Evolutionary conservation across 2,329 filamentous ascomycete species (phyloP), one percentile per base, ranked within the genome.

Genomic region (Arthrobotrys megalospora): DNA sequence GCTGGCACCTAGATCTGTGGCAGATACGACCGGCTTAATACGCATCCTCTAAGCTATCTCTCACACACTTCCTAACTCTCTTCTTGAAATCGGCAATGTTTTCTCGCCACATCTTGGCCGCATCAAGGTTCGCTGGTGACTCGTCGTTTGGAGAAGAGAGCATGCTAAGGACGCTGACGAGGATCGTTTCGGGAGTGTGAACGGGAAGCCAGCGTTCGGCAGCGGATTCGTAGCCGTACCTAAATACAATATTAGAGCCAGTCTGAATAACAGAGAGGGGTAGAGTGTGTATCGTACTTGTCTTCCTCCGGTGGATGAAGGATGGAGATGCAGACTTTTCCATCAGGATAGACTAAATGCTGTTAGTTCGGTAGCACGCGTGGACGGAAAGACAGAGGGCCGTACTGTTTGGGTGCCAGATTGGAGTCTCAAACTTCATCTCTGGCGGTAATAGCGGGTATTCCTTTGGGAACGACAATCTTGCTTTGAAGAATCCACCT

Each of bases 301-400:
- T 99, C 96, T 83, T 97, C 94, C 85, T 93, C 94, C 3, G 96
- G 95, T 11, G 95, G 93, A 85, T 99, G 96, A 48, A 99, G 88
- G 85, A 99, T 99, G 50, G 93, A 96, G 84, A 99, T 98, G 88
- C 96, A 99, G 73, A 99, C 93, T 80, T 91, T 90, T 82, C 96
- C 96, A 83, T 89, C 90, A 6, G 89, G 86, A 86, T 97, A 98
- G 83, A 99, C 89, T 90, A 80, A 72, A 16, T 10, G 7, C 8
- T 10, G 16, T 70, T 45, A 76, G 65, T 77, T 65, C 50, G 24
- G 34, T 36, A n/a, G 45, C n/a, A 7, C 14, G 3, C 48, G 55
- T 7, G 71, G 45, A 47, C 8, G 53, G 24, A 10, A 11, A 11
- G 45, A 41, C 3, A 32, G 32, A 76, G 84, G n/a, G n/a, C n/a